Conservation (phyloP, 2,329 filamentous ascomycete species). For the Exophiala lecanii-corni region DNA sequence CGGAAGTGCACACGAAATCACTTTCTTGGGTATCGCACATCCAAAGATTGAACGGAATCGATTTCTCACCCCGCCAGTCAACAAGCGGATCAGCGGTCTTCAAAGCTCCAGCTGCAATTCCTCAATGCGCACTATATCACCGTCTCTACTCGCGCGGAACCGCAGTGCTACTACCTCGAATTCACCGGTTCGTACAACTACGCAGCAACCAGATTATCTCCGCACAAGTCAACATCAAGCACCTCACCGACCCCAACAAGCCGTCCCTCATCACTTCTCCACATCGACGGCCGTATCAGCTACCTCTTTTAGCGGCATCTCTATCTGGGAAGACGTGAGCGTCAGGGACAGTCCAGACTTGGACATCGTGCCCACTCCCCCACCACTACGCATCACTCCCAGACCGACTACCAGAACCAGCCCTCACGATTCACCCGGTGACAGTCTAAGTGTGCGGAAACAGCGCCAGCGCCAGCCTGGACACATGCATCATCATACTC, state of each 20-base stretch:
- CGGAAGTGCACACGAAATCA: background rate
- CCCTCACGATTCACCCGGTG: background rate
- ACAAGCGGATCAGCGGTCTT: constrained; percentile 13
- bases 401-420: background rate
- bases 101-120: constrained; percentile 7
- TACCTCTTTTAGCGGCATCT: constrained; percentile 30
- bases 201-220: too few species aligned
- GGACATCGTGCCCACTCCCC: background rate
- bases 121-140: constrained; percentile 10
- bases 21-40: background rate
- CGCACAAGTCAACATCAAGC: too few species aligned
- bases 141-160: too few species aligned
- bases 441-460: background rate
- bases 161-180: too few species aligned
- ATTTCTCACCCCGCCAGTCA: constrained; percentile 3
- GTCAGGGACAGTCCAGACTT: constrained; percentile 19
- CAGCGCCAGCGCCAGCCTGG: background rate
- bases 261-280: too few species aligned
- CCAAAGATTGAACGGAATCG: background rate
- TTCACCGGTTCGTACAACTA: too few species aligned
- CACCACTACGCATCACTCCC: background rate
- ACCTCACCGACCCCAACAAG: too few species aligned
- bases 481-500: too few species aligned
- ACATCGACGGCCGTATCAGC: constrained; percentile 15
- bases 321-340: constrained; percentile 38